Conservation (phyloP, 257 asterid species). For the Linaria vulgaris region DNA sequence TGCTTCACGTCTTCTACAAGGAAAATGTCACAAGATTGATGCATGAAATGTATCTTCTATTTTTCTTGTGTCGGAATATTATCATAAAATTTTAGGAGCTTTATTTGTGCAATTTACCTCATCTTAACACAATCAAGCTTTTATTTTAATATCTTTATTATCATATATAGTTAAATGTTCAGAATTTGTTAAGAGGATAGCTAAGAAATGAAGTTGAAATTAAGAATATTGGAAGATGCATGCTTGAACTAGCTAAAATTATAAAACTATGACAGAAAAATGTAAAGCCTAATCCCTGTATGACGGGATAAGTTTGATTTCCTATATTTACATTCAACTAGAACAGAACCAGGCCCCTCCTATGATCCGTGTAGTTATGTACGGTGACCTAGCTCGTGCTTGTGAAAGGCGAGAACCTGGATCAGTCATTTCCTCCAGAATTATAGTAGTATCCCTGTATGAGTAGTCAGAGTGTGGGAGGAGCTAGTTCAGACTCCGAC, state of each 20-base stretch:
- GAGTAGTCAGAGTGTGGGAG: background rate
- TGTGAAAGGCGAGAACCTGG: background rate
- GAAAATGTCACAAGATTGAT: background rate
- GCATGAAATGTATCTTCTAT: background rate
- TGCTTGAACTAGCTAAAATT: background rate
- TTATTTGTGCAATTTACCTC: background rate
- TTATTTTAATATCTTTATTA: background rate
- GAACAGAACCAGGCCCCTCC: background rate
- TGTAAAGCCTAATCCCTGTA: background rate
- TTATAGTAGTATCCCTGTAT: background rate
- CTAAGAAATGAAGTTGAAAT: background rate
- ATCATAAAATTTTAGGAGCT: background rate
- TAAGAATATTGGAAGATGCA: background rate
- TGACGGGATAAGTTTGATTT: background rate
- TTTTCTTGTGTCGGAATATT: background rate
- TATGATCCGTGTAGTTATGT: background rate
- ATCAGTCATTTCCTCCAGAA: conserved; percentile 4
- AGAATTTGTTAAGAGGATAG: background rate
- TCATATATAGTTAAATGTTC: background rate
- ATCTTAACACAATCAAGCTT: background rate
- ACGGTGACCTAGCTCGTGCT: background rate
- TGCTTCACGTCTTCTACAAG: background rate
- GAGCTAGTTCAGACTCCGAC: background rate
- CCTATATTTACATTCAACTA: background rate
- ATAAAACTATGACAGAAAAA: background rate